A percentile compares a stretch with the other conserved stretches of the same genome.
phyloP scores from a whole-genome alignment of 257 asterid species.

The Solanum dulcamara region DNA sequence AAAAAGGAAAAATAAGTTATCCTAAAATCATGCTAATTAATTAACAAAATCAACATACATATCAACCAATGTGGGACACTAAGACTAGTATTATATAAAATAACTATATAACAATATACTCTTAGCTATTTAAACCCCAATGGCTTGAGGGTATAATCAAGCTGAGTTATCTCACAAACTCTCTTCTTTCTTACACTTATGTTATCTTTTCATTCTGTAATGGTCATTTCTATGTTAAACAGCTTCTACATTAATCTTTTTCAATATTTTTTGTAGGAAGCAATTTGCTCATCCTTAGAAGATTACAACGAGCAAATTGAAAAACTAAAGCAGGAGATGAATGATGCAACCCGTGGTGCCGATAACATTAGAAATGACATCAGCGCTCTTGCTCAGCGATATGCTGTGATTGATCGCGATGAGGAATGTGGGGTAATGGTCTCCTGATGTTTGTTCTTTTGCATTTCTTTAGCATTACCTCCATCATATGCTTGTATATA shows the following conservation, averaged over 20 bases:
- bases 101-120: not conserved
- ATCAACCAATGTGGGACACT: not conserved
- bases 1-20: not conserved
- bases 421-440: constrained; percentile 96
- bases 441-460: constrained; percentile 4
- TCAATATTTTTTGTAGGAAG: constrained; percentile 51
- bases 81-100: not conserved
- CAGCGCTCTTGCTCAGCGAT: constrained; percentile 85
- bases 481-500: not conserved
- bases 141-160: not conserved
- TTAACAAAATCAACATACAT: not conserved
- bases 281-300: constrained; percentile 91
- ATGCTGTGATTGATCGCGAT: constrained; percentile 67
- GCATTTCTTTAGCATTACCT: not conserved
- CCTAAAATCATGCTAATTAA: not conserved
- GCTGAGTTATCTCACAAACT: not conserved
- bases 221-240: not conserved
- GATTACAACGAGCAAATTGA: constrained; percentile 95
- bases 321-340: constrained; percentile 94
- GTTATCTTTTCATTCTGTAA: not conserved
- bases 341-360: constrained; percentile 94
- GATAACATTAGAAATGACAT: constrained; percentile 95
- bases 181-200: not conserved
- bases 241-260: not conserved
- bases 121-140: not conserved